Evolutionary conservation across 2,329 filamentous ascomycete species (phyloP), one percentile per base, ranked within the genome.

Genomic region (Phoma herbarum): DNA sequence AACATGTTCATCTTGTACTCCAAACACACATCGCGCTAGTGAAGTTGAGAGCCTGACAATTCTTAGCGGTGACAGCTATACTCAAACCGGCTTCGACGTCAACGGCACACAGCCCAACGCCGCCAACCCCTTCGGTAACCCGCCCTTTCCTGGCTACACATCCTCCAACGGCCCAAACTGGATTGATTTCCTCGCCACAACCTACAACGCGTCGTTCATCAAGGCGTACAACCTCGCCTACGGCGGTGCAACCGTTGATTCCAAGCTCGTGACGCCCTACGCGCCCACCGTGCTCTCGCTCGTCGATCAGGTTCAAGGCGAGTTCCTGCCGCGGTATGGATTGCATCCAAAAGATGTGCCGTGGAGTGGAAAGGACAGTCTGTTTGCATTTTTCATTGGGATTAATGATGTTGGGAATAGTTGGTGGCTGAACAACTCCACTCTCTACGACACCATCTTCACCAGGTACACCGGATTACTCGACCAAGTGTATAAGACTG

Each of bases 91-190:
- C 9, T 90, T 90, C 74, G 76, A 87, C 58, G 76, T 82, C 41
- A 80, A 75, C 11, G 78, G 80, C 22, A 73, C 79, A 0, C 81
- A 86, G 35, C 86, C 88, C 1, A 83, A 79, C 8, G 62, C 78
- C 4, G 72, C 75, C 6, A 86, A 87, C 66, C 85, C 86, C 0
- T 77, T 89, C 61, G 87, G 88, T 0, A 90, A 90, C 65, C 87
- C 87, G 0, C 46, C 77, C 0, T 85, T 84, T 61, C 83, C 82
- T 7, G 75, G 74, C 43, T 76, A 65, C 61, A 77, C 73, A 35
- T 72, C 72, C 4, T 68, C 70, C 57, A 82, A 81, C 60, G 84
- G 84, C 0, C 84, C 83, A 0, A 85, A 85, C 66, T 86, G 84
- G 83, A 76, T 85, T n/a, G 84, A 81, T 57, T 84, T 76, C 60